Percentiles rank a stretch among this genome's conserved stretches.
Conservation (phyloP, 1,139 yeast species). For the Debaryomyces sp. region DNA sequence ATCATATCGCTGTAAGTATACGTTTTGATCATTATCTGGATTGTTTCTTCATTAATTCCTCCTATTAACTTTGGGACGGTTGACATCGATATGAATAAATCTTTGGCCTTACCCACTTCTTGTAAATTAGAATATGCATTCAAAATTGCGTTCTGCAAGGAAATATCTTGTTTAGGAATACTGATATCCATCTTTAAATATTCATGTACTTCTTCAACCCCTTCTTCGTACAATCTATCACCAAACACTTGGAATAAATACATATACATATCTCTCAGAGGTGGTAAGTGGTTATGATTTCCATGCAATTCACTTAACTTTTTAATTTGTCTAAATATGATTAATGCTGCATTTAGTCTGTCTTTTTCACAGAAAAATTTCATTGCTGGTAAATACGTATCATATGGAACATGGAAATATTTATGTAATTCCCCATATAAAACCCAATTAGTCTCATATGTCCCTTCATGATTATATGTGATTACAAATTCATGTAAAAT, state of each 20-base stretch:
- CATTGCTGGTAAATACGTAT: constrained; percentile 62
- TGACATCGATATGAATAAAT: constrained; percentile 61
- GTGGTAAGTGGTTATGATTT: constrained; percentile 44
- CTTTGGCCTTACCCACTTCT: constrained; percentile 61
- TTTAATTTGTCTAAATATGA: constrained; percentile 66
- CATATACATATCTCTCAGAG: constrained; percentile 69
- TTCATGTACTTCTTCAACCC: constrained; percentile 67
- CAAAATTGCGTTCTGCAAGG: constrained; percentile 62
- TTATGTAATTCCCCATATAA: constrained; percentile 62
- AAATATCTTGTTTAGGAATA: constrained; percentile 57
- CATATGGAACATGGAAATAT: constrained; percentile 62
- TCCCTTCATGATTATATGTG: constrained; percentile 40
- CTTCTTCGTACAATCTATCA: constrained; percentile 60
- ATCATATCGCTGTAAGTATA: constrained; percentile 60
- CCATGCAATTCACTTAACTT: constrained; percentile 60
- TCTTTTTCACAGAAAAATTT: constrained; percentile 58
- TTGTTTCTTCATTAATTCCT: constrained; percentile 69
- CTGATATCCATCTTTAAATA: constrained; percentile 66
- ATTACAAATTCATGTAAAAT: constrained; percentile 51
- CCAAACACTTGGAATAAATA: constrained; percentile 68
- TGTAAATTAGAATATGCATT: constrained; percentile 68
- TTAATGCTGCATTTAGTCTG: constrained; percentile 65
- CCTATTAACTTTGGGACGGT: constrained; percentile 50
- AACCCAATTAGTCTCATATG: constrained; percentile 60
- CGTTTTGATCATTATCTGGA: constrained; percentile 70